Percentiles rank a stretch among this genome's conserved stretches.
Evolutionary conservation across 805 yeast genomes (phyloP).

Genomic region (Candida piceae): DNA sequence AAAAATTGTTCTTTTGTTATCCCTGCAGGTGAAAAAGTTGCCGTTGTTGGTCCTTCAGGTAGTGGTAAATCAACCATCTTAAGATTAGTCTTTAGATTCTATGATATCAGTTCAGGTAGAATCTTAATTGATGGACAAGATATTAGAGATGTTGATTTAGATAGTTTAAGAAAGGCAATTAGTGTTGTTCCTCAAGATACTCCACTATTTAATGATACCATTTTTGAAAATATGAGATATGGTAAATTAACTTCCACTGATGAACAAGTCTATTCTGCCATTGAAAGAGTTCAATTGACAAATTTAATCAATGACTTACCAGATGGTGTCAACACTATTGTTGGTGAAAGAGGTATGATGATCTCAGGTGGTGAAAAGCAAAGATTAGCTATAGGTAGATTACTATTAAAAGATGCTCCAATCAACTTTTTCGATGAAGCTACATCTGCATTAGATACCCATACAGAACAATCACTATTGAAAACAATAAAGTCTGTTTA

Average conservation of each 20-base stretch:
- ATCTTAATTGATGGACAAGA: slow-evolving; percentile 88
- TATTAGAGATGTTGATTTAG: slow-evolving; percentile 66
- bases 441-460: slow-evolving; percentile 93
- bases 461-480: slow-evolving; percentile 83
- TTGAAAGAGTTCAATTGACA: slow-evolving; percentile 66
- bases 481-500: slow-evolving; percentile 69
- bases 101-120: slow-evolving; percentile 74
- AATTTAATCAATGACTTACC: slow-evolving; percentile 66
- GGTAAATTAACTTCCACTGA: slow-evolving; percentile 74
- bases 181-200: slow-evolving; percentile 99
- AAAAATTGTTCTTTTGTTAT: slow-evolving; percentile 75
- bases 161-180: slow-evolving; percentile 63
- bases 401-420: slow-evolving; percentile 79
- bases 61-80: slow-evolving; percentile 91
- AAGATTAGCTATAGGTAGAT: slow-evolving; percentile 86
- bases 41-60: slow-evolving; percentile 95
- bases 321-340: slow-evolving; percentile 77
- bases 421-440: slow-evolving; percentile 97
- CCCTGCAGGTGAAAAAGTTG: slow-evolving; percentile 88
- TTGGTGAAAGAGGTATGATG: slow-evolving; percentile 98
- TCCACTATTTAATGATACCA: slow-evolving; percentile 88
- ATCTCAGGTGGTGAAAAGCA: slow-evolving; percentile 99
- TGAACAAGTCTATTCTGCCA: slow-evolving; percentile 61
- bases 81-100: slow-evolving; percentile 80
- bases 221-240: slow-evolving; percentile 80